phyloP scores from a whole-genome alignment of 2,329 filamentous ascomycete genomes.

The Decorospora gaudefroyi region DNA sequence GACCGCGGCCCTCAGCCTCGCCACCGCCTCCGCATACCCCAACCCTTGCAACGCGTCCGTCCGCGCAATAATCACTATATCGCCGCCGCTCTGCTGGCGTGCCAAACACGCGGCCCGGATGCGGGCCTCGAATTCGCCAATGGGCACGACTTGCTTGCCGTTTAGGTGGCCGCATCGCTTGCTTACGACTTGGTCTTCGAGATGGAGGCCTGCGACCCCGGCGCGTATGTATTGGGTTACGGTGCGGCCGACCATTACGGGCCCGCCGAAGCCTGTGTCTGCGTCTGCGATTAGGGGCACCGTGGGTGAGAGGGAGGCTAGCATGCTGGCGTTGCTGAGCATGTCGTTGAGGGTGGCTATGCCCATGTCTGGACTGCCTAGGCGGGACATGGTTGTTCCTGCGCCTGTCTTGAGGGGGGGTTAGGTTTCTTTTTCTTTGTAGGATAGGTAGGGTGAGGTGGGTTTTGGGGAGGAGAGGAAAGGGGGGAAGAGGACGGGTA shows the following conservation, averaged over 20 bases:
- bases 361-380: slow-evolving; percentile 67
- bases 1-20: slow-evolving; percentile 56
- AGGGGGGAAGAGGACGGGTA: not conserved
- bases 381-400: slow-evolving; percentile 63
- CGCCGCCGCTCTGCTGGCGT: slow-evolving; percentile 54
- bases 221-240: slow-evolving; percentile 58
- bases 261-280: slow-evolving; percentile 60
- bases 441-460: not conserved
- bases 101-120: slow-evolving; percentile 62
- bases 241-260: slow-evolving; percentile 56
- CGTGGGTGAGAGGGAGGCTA: slow-evolving; percentile 61
- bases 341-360: slow-evolving; percentile 67
- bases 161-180: slow-evolving; percentile 69
- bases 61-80: slow-evolving; percentile 68
- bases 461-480: not conserved
- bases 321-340: slow-evolving; percentile 66
- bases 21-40: slow-evolving; percentile 62
- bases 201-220: slow-evolving; percentile 63
- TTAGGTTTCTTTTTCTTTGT: not conserved
- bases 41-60: slow-evolving; percentile 64
- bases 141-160: slow-evolving; percentile 63
- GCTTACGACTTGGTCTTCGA: slow-evolving; percentile 66
- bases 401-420: slow-evolving; percentile 59
- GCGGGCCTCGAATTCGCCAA: slow-evolving; percentile 58
- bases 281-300: slow-evolving; percentile 66